Base-by-base conservation (phyloP, 2,329 filamentous ascomycete species). In the Thielaviopsis ethacetica region DNA sequence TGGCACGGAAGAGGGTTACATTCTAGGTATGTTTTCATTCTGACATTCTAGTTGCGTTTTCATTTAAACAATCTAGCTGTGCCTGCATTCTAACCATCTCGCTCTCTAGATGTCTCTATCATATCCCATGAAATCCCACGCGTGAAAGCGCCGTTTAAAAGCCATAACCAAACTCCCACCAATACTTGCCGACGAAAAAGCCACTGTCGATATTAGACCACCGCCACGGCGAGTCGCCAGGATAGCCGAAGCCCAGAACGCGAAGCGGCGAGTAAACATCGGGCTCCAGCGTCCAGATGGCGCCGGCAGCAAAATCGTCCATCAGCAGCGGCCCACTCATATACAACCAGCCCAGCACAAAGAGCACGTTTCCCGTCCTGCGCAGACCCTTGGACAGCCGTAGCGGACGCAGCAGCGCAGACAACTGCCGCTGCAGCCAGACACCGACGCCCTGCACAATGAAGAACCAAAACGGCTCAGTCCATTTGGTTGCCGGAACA, bases 281-380 rank as follows among this genome's bases (percentile, higher is more conserved):
- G 0, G 89, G 88, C 69, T 96, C 89, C 62, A 82, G 82, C 15
- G 94, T 70, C 86, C 87, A 95, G 0, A 95, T 66, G 0, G 88
- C 89, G 0, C 82, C 79, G 12, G 77, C 75, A 0, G 84, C 78
- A 67, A 95, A 83, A 66, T 96, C 91, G 66, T 95, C 82, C 12
- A 82, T 74, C n/a, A 95, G 75, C 41, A 83, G 68, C 49, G 75
- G 75, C 0, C 79, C 78, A 0, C 87, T 91, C 17, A 74, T 68
- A 58, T 82, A 80, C 61, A 94, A 71, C 88, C 88, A 96, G 0
- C 68, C 64, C 5, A 82, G 63, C 0, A 82, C 77, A 63, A 84
- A 85, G 0, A 75, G 22, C 0, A 86, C 68, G 64, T 93, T 95
- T 0, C 73, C 76, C 0, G 68, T 61, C 50, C 78, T 74, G 53